Percentiles rank a stretch among this genome's conserved stretches.
These are phyloP conservation scores for Endotrypanum monterogeii DNA, from an alignment of 208 protist species.

Conservation along the genomic window DNA sequence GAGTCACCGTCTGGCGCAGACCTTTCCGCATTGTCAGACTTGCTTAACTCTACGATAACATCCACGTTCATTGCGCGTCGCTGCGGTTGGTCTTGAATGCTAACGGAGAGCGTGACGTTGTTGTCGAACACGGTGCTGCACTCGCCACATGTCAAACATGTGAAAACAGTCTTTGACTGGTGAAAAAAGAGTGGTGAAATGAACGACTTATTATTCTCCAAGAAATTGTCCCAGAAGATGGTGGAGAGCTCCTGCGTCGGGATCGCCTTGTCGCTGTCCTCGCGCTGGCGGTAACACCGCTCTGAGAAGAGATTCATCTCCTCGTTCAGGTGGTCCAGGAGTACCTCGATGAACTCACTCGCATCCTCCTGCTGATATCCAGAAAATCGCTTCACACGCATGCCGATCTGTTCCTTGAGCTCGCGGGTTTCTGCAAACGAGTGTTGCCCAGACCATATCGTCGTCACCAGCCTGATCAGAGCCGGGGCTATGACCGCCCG, in stretches of 20 bases:
- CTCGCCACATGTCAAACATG: constrained; percentile 64
- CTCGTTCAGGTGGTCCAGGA: constrained; percentile 91
- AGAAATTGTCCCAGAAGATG: constrained; percentile 90
- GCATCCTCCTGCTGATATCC: constrained; percentile 87
- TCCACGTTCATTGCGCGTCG: constrained; percentile 38
- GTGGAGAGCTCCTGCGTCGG: constrained; percentile 65
- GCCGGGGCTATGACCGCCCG: constrained; percentile 47
- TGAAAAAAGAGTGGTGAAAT: constrained; percentile 80
- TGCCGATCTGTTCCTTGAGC: constrained; percentile 67
- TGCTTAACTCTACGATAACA: constrained; percentile 34
- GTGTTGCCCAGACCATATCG: constrained; percentile 63
- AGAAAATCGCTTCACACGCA: constrained; percentile 57
- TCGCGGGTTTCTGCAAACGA: constrained; percentile 44
- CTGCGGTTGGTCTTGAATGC: constrained; percentile 45
- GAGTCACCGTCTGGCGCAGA: not conserved
- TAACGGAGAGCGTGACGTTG: constrained; percentile 68
- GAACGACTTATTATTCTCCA: constrained; percentile 78
- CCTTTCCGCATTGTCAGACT: not conserved
- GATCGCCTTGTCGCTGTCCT: constrained; percentile 69
- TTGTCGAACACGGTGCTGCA: constrained; percentile 78
- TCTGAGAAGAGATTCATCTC: constrained; percentile 84
- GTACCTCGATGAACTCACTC: constrained; percentile 88
- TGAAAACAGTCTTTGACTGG: constrained; percentile 74
- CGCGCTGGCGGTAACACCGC: constrained; percentile 84
- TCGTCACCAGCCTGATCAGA: constrained; percentile 49